phyloP scores from a whole-genome alignment of 345 rosid genomes.

The Salix caprea region DNA sequence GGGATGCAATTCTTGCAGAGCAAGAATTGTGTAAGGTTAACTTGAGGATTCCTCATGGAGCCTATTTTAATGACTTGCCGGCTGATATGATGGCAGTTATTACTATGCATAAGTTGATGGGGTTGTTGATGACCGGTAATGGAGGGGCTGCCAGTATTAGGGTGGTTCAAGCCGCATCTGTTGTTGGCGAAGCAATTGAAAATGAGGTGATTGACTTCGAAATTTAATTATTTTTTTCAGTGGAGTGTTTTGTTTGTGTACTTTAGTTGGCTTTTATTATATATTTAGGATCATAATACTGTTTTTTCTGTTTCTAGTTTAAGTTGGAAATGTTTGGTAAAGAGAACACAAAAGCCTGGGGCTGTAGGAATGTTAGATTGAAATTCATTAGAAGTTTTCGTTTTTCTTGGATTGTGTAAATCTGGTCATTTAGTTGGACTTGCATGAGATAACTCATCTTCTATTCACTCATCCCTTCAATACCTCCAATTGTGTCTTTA shows the following conservation, averaged over 20 bases:
- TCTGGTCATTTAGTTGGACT: background rate
- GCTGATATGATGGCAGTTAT: conserved; percentile 93
- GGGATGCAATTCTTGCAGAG: conserved; percentile 71
- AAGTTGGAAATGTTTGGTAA: background rate
- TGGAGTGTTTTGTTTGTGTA: background rate
- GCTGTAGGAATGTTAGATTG: background rate
- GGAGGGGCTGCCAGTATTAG: conserved; percentile 60
- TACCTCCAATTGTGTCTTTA: background rate
- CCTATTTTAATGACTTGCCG: conserved; percentile 52
- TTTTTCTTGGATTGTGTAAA: background rate
- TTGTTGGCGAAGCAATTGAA: conserved; percentile 91
- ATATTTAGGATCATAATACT: background rate
- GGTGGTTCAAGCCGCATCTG: conserved; percentile 71
- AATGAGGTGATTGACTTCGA: conserved; percentile 57
- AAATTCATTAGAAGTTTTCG: background rate
- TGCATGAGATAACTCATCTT: background rate
- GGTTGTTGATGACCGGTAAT: conserved; percentile 59
- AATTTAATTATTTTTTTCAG: background rate
- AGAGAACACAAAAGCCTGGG: background rate
- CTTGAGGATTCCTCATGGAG: conserved; percentile 39
- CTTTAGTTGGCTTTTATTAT: background rate
- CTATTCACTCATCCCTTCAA: background rate
- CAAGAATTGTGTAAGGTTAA: conserved; percentile 45
- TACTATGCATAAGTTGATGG: conserved; percentile 91
- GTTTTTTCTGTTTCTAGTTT: background rate